phyloP scores from a whole-genome alignment of 2,329 filamentous ascomycete genomes.

The Calycina marina region DNA sequence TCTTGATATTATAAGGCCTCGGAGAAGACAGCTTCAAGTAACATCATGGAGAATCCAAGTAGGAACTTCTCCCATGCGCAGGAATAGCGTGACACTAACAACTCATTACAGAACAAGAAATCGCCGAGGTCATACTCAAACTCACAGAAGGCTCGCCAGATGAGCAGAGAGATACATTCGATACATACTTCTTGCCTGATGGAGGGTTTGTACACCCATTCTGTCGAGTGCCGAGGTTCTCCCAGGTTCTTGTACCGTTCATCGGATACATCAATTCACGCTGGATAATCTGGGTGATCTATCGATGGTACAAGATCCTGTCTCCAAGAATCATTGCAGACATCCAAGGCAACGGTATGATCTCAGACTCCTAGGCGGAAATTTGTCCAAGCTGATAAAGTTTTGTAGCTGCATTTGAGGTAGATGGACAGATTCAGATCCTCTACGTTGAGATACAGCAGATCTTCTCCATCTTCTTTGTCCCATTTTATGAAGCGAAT shows the following conservation, averaged over 20 bases:
- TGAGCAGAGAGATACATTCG: slow-evolving; percentile 49
- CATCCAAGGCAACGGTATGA: slow-evolving; percentile 43
- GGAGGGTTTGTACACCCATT: slow-evolving; percentile 69
- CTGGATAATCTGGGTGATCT: slow-evolving; percentile 53
- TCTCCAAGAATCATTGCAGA: slow-evolving; percentile 56
- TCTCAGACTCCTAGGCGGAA: not conserved
- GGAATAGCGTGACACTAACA: no score
- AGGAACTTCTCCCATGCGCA: no score
- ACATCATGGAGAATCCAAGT: no score
- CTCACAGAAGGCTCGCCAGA: slow-evolving; percentile 53
- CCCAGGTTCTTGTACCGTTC: slow-evolving; percentile 27
- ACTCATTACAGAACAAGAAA: slow-evolving; percentile 46
- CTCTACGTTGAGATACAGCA: slow-evolving; percentile 65
- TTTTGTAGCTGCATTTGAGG: not conserved
- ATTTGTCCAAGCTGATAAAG: not conserved
- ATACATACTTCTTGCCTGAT: slow-evolving; percentile 58
- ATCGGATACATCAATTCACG: slow-evolving; percentile 41
- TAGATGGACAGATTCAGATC: slow-evolving; percentile 25
- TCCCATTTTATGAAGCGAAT: slow-evolving; percentile 58
- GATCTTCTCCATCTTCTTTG: slow-evolving; percentile 60
- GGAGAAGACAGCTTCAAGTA: no score
- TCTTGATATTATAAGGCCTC: no score
- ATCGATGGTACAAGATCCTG: slow-evolving; percentile 73
- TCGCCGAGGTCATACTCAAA: slow-evolving; percentile 48
- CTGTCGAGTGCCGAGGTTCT: slow-evolving; percentile 49